Evolutionary conservation across 2,329 filamentous ascomycete genomes (phyloP), one percentile per base, ranked within the genome.

Genomic region (Elsinoe necatrix): DNA sequence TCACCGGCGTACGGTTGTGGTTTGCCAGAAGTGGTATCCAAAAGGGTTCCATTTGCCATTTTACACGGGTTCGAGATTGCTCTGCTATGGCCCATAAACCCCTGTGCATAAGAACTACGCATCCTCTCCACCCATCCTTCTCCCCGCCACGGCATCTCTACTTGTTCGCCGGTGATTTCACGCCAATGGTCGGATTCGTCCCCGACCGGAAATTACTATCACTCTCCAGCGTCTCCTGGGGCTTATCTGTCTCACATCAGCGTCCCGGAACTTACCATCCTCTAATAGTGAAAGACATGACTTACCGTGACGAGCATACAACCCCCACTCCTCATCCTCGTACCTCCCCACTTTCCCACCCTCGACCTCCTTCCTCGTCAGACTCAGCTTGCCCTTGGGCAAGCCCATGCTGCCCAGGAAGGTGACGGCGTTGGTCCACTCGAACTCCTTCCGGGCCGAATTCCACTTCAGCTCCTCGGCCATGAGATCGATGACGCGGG

Each of bases 401-500:
- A 84, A 70, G 47, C 82, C 82, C 82, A 85, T 85, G 41, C 79
- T 81, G 21, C 74, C 75, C 20, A 85, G 71, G 65, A 77, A 85
- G 1, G 69, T 61, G 12, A 85, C 72, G 4, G 74, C 82, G 60
- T 95, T 84, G 67, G 77, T 85, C 89, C 90, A 95, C 71, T 95
- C 90, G 14, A 78, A 65, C 4, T 91, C 85, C 72, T 89, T 86
- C 61, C 91, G 77, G 63, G 78, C 77, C 57, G 69, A 74, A 66
- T 85, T 82, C 91, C 90, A 96, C 58, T 83, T 79, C 59, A 95
- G 75, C 75, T 96, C 90, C 64, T 86, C 82, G 31, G 77, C 80
- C 90, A 96, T 95, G 59, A 95, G 80, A 69, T 96, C 90, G 66
- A 96, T 93, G 58, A 96, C 82, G 58, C 75, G 80, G 4, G 92